Conservation (phyloP, 2,329 filamentous ascomycete species). For the Colletotrichum sp. region DNA sequence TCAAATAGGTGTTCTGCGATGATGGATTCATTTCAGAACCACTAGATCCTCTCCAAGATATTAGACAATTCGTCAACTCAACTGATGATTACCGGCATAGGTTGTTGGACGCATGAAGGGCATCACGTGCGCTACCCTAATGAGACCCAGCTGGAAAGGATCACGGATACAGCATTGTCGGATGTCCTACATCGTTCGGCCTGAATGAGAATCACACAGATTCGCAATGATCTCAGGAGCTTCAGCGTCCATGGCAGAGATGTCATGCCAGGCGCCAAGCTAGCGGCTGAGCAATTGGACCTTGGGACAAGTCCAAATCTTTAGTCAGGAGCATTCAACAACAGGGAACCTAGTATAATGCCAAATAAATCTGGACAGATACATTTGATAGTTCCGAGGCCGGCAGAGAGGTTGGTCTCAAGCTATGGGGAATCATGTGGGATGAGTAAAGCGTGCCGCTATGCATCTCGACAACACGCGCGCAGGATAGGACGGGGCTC, state of each 20-base stretch:
- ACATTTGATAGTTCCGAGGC: neutral
- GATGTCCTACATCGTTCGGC: fast-evolving
- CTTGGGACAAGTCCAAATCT: neutral
- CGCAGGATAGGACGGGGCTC: neutral
- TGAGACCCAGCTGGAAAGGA: neutral
- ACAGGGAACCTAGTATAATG: neutral
- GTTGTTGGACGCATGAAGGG: neutral
- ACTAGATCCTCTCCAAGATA: neutral
- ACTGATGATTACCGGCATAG: neutral
- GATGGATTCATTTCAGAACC: neutral
- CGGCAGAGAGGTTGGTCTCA: neutral
- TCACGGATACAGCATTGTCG: fast-evolving
- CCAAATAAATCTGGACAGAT: neutral
- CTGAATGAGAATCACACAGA: fast-evolving
- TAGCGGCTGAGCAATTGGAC: neutral
- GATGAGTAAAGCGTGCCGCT: neutral
- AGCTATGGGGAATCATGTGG: neutral
- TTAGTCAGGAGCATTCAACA: neutral
- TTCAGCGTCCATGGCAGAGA: neutral
- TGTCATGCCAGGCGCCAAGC: too few species aligned
- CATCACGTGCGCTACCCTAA: neutral
- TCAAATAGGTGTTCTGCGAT: neutral
- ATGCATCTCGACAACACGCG: neutral
- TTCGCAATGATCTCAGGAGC: neutral
- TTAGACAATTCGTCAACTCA: fast-evolving